phyloP scores from a whole-genome alignment of 2,329 filamentous ascomycete species.

The Fusarium veterinarium region DNA sequence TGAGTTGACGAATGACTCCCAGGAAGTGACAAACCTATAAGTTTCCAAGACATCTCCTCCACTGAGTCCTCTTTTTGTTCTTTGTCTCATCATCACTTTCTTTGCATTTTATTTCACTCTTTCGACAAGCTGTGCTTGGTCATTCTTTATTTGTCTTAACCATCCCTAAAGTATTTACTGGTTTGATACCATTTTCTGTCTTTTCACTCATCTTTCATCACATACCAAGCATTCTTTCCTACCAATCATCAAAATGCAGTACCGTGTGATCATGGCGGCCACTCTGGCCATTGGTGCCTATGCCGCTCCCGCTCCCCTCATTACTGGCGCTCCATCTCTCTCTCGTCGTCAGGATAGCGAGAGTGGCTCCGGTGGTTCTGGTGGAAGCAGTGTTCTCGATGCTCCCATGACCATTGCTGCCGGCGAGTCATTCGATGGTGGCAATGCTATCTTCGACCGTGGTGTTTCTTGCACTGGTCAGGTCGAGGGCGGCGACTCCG shows the following conservation, averaged over 20 bases:
- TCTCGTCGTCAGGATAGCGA: constrained; percentile 34
- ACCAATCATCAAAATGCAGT: constrained; percentile 40
- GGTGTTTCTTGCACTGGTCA: constrained; percentile 45
- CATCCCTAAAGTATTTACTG: constrained; percentile 26
- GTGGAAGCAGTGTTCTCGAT: constrained; percentile 40
- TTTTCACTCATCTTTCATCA: background rate
- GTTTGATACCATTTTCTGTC: constrained; percentile 36
- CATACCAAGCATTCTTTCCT: background rate
- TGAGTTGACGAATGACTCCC: constrained; percentile 2
- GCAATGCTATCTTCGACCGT: constrained; percentile 44
- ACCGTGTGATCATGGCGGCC: constrained; percentile 44
- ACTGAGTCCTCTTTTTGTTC: background rate
- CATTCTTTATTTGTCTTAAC: constrained; percentile 31
- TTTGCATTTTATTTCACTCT: constrained; percentile 33
- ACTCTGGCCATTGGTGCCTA: constrained; percentile 39
- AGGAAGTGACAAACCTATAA: constrained; percentile 35
- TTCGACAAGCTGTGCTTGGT: constrained; percentile 45
- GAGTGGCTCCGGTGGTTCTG: background rate
- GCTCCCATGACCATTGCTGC: constrained; percentile 43
- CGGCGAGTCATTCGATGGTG: constrained; percentile 46
- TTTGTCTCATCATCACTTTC: constrained; percentile 33
- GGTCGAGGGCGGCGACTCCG: constrained; percentile 46
- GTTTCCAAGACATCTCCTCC: background rate
- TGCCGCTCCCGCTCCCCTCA: constrained; percentile 35
- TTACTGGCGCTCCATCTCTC: constrained; percentile 35